phyloP scores from a whole-genome alignment of 2,329 filamentous ascomycete genomes.

The Akanthomyces uredinophilus region DNA sequence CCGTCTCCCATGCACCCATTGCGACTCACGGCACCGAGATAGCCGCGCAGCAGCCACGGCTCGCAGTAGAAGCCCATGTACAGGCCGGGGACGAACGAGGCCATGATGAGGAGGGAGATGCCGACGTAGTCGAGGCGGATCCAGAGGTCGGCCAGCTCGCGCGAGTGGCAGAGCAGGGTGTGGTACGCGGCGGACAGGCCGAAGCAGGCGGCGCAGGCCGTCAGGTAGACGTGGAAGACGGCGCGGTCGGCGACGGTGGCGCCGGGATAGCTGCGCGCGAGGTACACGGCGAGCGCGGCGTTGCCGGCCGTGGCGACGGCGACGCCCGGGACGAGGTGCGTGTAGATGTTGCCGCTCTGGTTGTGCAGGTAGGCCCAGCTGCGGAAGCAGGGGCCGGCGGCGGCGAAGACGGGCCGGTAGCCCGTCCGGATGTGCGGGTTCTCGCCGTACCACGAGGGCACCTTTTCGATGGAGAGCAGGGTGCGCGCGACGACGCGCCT shows the following conservation, averaged over 20 bases:
- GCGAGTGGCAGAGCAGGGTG: conserved; percentile 35
- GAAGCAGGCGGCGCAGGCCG: conserved; percentile 32
- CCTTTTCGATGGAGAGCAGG: conserved; percentile 24
- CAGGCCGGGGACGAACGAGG: conserved; percentile 34
- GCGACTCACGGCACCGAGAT: conserved; percentile 24
- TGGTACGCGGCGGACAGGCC: conserved; percentile 35
- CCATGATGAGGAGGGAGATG: conserved; percentile 34
- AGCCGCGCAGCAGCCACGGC: conserved; percentile 25
- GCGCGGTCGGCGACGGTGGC: conserved; percentile 29
- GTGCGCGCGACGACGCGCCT: background rate
- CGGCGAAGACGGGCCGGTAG: conserved; percentile 38
- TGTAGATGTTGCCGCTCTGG: conserved; percentile 30
- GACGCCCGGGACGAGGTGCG: conserved; percentile 38
- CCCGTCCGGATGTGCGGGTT: conserved; percentile 37
- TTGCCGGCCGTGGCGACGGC: conserved; percentile 30
- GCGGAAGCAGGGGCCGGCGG: conserved; percentile 29
- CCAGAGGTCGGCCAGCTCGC: conserved; percentile 30
- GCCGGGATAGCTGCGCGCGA: conserved; percentile 27
- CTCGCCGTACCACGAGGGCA: conserved; percentile 39
- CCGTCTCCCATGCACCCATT: too few species aligned
- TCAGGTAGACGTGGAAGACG: conserved; percentile 36
- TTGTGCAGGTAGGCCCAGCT: conserved; percentile 37
- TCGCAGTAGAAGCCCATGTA: conserved; percentile 38
- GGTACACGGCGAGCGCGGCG: conserved; percentile 20
- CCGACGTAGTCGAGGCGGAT: conserved; percentile 33